phyloP scores from a whole-genome alignment of 2,329 filamentous ascomycete genomes.

The Mycosphaerella sp. region DNA sequence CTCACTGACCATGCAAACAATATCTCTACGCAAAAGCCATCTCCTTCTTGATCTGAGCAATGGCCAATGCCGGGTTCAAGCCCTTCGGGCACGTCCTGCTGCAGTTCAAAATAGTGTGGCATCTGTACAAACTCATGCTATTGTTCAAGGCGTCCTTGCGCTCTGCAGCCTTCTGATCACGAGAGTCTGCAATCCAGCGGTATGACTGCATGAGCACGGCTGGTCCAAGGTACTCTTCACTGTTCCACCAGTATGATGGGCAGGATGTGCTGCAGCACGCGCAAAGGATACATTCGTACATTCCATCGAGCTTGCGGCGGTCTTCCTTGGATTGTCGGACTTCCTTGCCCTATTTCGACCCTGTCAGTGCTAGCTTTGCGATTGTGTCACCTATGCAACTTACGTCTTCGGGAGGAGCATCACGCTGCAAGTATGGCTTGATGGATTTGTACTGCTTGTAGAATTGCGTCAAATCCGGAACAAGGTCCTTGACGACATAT shows the following conservation, averaged over 20 bases:
- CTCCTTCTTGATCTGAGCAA: constrained; percentile 98
- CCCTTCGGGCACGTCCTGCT: constrained; percentile 97
- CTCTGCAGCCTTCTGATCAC: constrained; percentile 82
- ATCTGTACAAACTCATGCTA: constrained; percentile 97
- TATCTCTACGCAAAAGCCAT: constrained; percentile 56
- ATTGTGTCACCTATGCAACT: constrained; percentile 34
- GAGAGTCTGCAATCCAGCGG: constrained; percentile 91
- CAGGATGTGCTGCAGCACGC: constrained; percentile 98
- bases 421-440: constrained; percentile 94
- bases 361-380: constrained; percentile 13
- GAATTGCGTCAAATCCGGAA: constrained; percentile 95
- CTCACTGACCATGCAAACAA: neutral
- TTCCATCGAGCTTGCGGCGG: constrained; percentile 91
- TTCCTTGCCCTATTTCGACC: constrained; percentile 68
- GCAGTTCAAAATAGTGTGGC: constrained; percentile 99
- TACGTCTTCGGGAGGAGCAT: constrained; percentile 77
- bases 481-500: constrained; percentile 98
- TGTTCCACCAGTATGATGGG: constrained; percentile 99
- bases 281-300: constrained; percentile 99
- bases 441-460: constrained; percentile 99
- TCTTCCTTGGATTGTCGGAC: constrained; percentile 86
- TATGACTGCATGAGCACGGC: constrained; percentile 96
- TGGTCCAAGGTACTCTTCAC: constrained; percentile 95
- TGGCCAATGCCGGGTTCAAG: constrained; percentile 87
- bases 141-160: constrained; percentile 91